These are phyloP conservation scores for Whalleya microplaca DNA, from an alignment of 2,329 filamentous ascomycete species.

Conservation along the genomic window DNA sequence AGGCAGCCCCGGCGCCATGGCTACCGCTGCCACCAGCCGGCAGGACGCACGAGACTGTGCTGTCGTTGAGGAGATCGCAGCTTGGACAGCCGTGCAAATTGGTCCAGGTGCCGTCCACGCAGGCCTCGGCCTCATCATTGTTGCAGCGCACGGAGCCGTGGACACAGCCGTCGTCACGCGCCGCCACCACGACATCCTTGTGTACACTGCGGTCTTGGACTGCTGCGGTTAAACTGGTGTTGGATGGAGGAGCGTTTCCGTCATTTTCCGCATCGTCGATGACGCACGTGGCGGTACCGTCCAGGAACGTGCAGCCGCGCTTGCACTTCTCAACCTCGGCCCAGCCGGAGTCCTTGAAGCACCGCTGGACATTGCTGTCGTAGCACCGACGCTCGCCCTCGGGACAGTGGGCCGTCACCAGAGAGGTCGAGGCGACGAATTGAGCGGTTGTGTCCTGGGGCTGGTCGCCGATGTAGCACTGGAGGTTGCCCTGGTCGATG, in stretches of 20 bases:
- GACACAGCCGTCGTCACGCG: slow-evolving; percentile 4
- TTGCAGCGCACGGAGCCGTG: slow-evolving; percentile 12
- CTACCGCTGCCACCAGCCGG: no score
- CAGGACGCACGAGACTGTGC: background rate
- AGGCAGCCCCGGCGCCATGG: background rate
- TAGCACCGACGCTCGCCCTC: background rate
- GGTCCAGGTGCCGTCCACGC: background rate
- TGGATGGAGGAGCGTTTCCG: background rate
- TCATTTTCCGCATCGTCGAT: background rate
- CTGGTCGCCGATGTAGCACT: background rate
- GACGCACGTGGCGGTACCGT: background rate
- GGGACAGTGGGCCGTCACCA: background rate
- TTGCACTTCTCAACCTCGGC: background rate
- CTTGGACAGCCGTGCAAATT: slow-evolving; percentile 15
- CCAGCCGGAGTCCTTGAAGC: background rate
- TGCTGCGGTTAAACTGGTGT: background rate
- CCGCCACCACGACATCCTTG: background rate
- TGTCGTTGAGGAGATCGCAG: slow-evolving; percentile 19
- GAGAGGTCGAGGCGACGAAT: background rate
- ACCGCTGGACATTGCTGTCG: background rate
- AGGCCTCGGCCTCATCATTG: slow-evolving; percentile 7
- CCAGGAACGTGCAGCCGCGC: background rate
- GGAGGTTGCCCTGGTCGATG: background rate
- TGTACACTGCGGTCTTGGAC: background rate
- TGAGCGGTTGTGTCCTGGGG: background rate